These are phyloP conservation scores for Amaranthus hypochondriacus DNA, from an alignment of 148 eudicot genomes.

Conservation along the genomic window DNA sequence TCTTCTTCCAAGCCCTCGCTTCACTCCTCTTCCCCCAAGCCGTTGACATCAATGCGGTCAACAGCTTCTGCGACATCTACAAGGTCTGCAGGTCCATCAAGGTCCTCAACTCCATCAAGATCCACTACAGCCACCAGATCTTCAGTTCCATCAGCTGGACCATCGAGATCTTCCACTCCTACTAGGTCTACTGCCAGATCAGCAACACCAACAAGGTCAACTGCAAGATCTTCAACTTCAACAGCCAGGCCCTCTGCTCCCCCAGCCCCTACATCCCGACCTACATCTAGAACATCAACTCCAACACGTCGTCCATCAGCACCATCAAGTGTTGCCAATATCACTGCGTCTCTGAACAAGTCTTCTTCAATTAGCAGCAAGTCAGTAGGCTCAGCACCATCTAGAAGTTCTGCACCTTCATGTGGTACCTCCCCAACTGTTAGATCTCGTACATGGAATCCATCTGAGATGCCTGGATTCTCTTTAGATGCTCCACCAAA, in stretches of 20 bases:
- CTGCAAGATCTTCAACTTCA: slow-evolving; percentile 79
- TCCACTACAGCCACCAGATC: slow-evolving; percentile 38
- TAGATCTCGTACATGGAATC: slow-evolving; percentile 89
- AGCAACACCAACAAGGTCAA: slow-evolving; percentile 51
- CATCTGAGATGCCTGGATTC: slow-evolving; percentile 95
- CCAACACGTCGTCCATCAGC: slow-evolving; percentile 73
- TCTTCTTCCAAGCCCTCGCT: slow-evolving; percentile 31
- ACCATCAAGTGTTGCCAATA: slow-evolving; percentile 36
- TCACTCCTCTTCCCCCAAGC: not conserved
- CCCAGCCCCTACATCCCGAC: slow-evolving; percentile 46
- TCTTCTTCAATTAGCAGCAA: slow-evolving; percentile 47
- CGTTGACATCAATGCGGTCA: slow-evolving; percentile 24
- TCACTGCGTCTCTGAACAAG: slow-evolving; percentile 45
- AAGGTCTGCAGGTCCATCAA: slow-evolving; percentile 56
- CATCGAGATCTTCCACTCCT: slow-evolving; percentile 37
- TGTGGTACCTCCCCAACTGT: slow-evolving; percentile 75
- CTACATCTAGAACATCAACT: slow-evolving; percentile 75
- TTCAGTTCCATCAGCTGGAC: slow-evolving; percentile 62
- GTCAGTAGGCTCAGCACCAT: slow-evolving; percentile 37
- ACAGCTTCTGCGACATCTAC: slow-evolving; percentile 29
- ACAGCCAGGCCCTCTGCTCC: slow-evolving; percentile 40
- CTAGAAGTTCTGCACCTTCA: slow-evolving; percentile 46
- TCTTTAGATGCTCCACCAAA: slow-evolving; percentile 92
- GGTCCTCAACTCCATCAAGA: slow-evolving; percentile 84
- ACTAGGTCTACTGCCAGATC: slow-evolving; percentile 37